Evolutionary conservation across 257 asterid genomes (phyloP).

Genomic region (Nicotiana obtusifolia): DNA sequence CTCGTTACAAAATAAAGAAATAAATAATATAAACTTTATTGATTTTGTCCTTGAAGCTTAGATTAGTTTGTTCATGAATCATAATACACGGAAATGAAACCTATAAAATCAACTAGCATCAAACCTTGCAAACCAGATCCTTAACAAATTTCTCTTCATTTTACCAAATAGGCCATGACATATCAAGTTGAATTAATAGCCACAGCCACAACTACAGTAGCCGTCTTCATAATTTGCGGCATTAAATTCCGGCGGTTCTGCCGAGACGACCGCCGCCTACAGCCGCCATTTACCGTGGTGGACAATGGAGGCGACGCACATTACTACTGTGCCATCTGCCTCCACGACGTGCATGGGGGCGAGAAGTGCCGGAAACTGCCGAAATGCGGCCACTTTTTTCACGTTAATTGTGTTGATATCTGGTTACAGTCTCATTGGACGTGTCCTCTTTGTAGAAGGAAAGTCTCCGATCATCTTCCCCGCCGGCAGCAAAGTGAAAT

Average conservation of each 20-base stretch:
- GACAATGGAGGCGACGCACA: not conserved
- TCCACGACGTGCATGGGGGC: slow-evolving; percentile 24
- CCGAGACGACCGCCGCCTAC: not conserved
- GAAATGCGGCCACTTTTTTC: slow-evolving; percentile 35
- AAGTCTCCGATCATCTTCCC: not conserved
- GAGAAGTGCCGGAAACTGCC: slow-evolving; percentile 31
- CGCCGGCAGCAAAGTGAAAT: not conserved
- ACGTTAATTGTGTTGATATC: slow-evolving; percentile 27
- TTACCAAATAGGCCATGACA: not conserved
- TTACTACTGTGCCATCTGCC: slow-evolving; percentile 29
- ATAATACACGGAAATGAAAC: not conserved
- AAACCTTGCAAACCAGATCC: not conserved
- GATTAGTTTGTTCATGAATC: not conserved
- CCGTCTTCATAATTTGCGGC: not conserved
- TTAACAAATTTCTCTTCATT: not conserved
- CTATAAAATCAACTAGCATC: not conserved
- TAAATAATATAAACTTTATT: too few relatives aligned
- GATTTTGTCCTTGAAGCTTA: not conserved
- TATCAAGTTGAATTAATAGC: not conserved
- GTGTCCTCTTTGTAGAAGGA: slow-evolving; percentile 37
- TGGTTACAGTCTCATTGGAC: slow-evolving; percentile 34
- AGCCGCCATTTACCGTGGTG: not conserved
- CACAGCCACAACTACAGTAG: slow-evolving; percentile 11
- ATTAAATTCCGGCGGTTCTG: not conserved
- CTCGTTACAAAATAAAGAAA: not conserved